Base-by-base conservation (phyloP, 106 monocot genomes). In the Dendrobium chrysotoxum region DNA sequence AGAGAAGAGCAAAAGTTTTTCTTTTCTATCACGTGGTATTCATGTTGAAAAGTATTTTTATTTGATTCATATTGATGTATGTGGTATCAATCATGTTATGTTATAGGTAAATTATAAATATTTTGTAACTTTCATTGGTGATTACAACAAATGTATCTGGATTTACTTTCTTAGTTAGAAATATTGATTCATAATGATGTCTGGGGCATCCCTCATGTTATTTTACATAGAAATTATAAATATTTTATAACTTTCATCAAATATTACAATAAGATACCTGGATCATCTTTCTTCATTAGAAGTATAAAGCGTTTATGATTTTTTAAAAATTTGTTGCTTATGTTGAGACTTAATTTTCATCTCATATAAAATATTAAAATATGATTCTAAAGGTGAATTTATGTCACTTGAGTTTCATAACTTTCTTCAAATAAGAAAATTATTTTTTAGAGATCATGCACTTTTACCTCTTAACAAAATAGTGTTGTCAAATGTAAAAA, bases 41-140 rank as follows among this genome's bases (percentile, higher is more conserved):
- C 5, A 6, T 57, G 58, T 55, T 26, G 35, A 53, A 12, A 58
- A 25, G 1, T 55, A 20, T 76, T 76, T 82, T 61, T 76, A 82
- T 12, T 50, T 77, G 10, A 76, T 82, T 26, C 41, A 76, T 18
- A 58, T 10, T 76, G 64, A 76, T 66, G 40, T 76, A 23, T 80
- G 71, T 31, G 66, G 66, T 4, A 28, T 42, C n/a, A 12, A n/a
- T 42, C 7, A 12, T 50, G 4, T 79, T 65, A 41, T 44, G 0
- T 81, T 54, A 21, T 47, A 74, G 75, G 39, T 75, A 11, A 28
- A 73, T 10, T 73, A 54, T 65, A 75, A 76, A 16, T 76, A 75
- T 44, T 76, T 82, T 65, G 76, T 39, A 50, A 16, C 10, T 12
- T 50, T 50, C 2, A 50, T 50, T 1, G 16, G 13, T 15, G 15